These are phyloP conservation scores for Candida yuanshanica DNA, from an alignment of 805 yeast genomes.

Conservation along the genomic window DNA sequence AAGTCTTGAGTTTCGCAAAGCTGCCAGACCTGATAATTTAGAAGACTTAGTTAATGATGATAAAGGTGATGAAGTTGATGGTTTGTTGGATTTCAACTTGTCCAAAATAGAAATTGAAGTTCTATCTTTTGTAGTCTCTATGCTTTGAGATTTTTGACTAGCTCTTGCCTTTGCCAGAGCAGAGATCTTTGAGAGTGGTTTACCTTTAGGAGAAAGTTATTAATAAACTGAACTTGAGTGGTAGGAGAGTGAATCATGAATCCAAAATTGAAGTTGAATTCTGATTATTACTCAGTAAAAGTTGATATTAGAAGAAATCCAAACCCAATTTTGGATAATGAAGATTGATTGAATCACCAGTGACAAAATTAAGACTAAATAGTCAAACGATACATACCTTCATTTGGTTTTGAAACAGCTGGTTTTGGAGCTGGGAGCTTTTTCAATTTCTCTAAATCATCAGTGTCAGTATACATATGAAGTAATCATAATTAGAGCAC, in stretches of 20 bases:
- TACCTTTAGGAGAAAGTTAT: neutral
- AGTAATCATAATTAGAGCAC: neutral
- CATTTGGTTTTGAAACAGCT: slow-evolving; percentile 18
- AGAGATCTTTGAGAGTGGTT: slow-evolving; percentile 17
- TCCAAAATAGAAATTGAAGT: slow-evolving; percentile 20
- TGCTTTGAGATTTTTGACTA: slow-evolving; percentile 4
- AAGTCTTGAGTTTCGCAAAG: slow-evolving; percentile 1
- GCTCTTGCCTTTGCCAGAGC: slow-evolving; percentile 22
- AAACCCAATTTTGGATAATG: slow-evolving; percentile 7
- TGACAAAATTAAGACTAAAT: no score
- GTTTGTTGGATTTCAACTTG: slow-evolving; percentile 8
- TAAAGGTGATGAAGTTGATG: neutral
- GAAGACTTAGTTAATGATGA: neutral
- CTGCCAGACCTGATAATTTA: neutral
- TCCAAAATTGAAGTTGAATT: slow-evolving; percentile 6
- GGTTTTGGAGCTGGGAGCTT: slow-evolving; percentile 10
- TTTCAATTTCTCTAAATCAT: slow-evolving; percentile 16
- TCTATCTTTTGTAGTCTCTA: neutral
- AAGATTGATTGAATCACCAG: slow-evolving; percentile 1
- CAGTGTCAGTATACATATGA: neutral
- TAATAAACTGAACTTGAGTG: neutral
- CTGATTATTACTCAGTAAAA: neutral
- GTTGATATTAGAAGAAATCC: neutral
- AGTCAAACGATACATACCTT: slow-evolving; percentile 39
- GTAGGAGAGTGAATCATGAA: neutral